Conservation (phyloP, 306 rosid genomes). For the Gleditsia sinensis region DNA sequence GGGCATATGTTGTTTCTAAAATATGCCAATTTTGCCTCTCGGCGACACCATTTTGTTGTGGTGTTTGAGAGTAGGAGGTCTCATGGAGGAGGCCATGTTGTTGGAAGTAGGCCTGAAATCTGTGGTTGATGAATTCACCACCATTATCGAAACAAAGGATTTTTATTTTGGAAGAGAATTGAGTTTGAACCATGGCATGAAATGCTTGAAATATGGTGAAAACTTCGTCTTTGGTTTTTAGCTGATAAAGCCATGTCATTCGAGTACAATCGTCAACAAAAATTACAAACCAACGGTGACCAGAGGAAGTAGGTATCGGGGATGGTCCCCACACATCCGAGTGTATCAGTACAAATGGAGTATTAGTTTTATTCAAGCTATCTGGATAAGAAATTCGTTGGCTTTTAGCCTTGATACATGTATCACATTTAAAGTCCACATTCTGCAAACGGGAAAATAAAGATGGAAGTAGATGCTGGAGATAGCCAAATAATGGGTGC, state of each 20-base stretch:
- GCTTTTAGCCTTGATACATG: neutral
- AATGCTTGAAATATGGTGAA: neutral
- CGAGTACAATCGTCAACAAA: conserved; percentile 12
- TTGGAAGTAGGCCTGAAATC: neutral
- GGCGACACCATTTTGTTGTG: conserved; percentile 9
- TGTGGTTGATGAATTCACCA: conserved; percentile 12
- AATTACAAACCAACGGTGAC: neutral
- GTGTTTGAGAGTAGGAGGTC: conserved; percentile 17
- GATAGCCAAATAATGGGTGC: neutral
- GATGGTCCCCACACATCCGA: neutral
- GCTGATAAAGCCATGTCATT: neutral
- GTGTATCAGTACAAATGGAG: neutral
- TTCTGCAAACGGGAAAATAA: neutral
- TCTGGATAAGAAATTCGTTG: neutral
- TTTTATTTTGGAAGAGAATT: neutral
- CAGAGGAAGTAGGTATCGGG: neutral
- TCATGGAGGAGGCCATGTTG: conserved; percentile 23
- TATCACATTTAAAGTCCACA: neutral
- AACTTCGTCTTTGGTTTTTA: neutral
- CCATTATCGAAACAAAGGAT: conserved; percentile 15
- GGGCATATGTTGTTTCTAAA: no score
- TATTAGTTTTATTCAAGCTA: neutral
- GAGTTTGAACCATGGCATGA: conserved; percentile 26
- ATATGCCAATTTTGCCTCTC: conserved; percentile 1
- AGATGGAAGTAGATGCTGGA: neutral